Percentiles rank a stretch among this genome's conserved stretches.
These are phyloP conservation scores for Skeletonema potamos DNA, from an alignment of 108 stramenopile genomes.

Conservation along the genomic window DNA sequence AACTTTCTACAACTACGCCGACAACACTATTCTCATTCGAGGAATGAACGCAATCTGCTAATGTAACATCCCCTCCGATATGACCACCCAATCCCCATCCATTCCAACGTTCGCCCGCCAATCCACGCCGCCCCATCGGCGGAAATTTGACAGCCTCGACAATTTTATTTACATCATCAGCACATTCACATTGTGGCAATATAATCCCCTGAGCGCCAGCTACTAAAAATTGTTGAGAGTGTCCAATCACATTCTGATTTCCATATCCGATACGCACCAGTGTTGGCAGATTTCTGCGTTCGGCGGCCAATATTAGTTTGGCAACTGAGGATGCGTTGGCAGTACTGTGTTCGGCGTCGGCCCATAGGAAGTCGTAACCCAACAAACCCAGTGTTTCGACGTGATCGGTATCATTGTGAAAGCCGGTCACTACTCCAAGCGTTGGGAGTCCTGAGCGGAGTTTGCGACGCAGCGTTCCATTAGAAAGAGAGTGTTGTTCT, in stretches of 20 bases:
- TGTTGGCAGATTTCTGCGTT: constrained; percentile 43
- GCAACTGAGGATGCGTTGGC: constrained; percentile 28
- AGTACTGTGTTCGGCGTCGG: constrained; percentile 41
- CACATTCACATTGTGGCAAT: constrained; percentile 40
- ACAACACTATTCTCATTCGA: constrained; percentile 23
- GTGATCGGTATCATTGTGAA: constrained; percentile 46
- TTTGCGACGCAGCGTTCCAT: constrained; percentile 15
- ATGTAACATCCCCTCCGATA: background rate
- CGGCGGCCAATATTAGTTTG: constrained; percentile 38
- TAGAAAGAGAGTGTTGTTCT: constrained; percentile 23
- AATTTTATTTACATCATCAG: constrained; percentile 35
- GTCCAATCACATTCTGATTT: constrained; percentile 50
- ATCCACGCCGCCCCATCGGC: constrained; percentile 31
- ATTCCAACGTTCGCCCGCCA: constrained; percentile 49
- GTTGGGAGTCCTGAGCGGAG: constrained; percentile 18
- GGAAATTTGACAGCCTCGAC: constrained; percentile 49
- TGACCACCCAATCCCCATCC: constrained; percentile 40
- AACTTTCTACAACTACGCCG: constrained; percentile 38
- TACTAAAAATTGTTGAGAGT: constrained; percentile 42
- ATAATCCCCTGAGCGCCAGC: constrained; percentile 47
- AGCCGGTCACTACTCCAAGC: constrained; percentile 36
- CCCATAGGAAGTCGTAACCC: constrained; percentile 48
- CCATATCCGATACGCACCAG: constrained; percentile 48
- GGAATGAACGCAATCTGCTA: background rate
- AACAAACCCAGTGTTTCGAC: constrained; percentile 39